Evolutionary conservation across 345 rosid genomes (phyloP).

Genomic region (Streptanthus diversifolius): DNA sequence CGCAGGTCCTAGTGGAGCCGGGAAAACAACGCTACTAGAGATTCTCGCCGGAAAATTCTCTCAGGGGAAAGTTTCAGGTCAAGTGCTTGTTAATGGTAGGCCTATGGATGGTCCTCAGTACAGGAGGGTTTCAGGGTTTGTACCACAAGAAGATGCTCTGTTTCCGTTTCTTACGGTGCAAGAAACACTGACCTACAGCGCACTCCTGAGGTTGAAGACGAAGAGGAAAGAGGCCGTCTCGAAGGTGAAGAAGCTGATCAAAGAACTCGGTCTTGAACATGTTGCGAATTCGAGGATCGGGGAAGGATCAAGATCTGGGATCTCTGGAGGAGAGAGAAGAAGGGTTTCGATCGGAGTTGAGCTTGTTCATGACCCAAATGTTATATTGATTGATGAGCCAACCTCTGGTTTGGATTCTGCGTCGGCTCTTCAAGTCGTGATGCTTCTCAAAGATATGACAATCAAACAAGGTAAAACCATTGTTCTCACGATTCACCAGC

Average conservation of each 20-base stretch:
- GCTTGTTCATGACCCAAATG: slow-evolving; percentile 83
- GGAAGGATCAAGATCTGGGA: slow-evolving; percentile 56
- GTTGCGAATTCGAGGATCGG: slow-evolving; percentile 61
- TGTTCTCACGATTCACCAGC: slow-evolving; percentile 81
- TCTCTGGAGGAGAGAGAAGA: slow-evolving; percentile 90
- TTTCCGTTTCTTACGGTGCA: slow-evolving; percentile 82
- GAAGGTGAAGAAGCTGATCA: slow-evolving; percentile 57
- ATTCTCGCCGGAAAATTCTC: slow-evolving; percentile 72
- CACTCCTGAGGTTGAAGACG: slow-evolving; percentile 64
- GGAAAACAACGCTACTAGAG: slow-evolving; percentile 83
- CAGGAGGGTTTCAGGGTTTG: slow-evolving; percentile 70
- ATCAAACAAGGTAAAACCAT: slow-evolving; percentile 76
- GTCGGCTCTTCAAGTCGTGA: slow-evolving; percentile 68
- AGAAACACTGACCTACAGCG: slow-evolving; percentile 82
- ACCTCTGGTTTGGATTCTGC: slow-evolving; percentile 94
- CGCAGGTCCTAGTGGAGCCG: slow-evolving; percentile 94
- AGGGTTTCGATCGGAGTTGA: slow-evolving; percentile 91
- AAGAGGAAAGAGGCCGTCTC: slow-evolving; percentile 40
- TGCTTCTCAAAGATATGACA: slow-evolving; percentile 62
- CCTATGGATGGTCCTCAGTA: slow-evolving; percentile 52
- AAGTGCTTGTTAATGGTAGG: slow-evolving; percentile 59
- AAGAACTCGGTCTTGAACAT: slow-evolving; percentile 70
- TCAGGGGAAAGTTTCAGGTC: slow-evolving; percentile 43
- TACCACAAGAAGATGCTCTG: slow-evolving; percentile 80
- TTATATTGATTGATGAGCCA: slow-evolving; percentile 87